Evolutionary conservation across 352 stramenopile genomes (phyloP).

Genomic region (Globisporangium radiosum): DNA sequence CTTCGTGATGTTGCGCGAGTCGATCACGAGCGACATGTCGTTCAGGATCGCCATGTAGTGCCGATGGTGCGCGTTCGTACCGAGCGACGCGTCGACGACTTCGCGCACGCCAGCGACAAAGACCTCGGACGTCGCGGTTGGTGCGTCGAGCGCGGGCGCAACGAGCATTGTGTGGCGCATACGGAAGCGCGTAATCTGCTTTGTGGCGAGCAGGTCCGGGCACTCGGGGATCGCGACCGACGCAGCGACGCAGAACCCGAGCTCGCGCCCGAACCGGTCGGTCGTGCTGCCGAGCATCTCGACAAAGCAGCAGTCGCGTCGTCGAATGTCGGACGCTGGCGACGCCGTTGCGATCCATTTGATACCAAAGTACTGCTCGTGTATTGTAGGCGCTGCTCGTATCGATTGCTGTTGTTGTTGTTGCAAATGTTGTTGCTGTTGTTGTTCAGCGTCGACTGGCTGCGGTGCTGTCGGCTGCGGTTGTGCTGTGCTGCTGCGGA

Average conservation of each 20-base stretch:
- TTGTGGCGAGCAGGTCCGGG: conserved; percentile 20
- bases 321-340: conserved; percentile 15
- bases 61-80: conserved; percentile 30
- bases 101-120: conserved; percentile 38
- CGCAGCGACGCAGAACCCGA: conserved; percentile 32
- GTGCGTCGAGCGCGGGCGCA: conserved; percentile 19
- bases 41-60: conserved; percentile 41
- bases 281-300: conserved; percentile 45
- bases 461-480: background rate
- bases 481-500: conserved; percentile 10
- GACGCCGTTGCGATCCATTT: conserved; percentile 39
- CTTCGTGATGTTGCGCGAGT: conserved; percentile 42
- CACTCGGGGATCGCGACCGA: conserved; percentile 44
- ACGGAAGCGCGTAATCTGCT: conserved; percentile 29
- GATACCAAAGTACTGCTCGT: conserved; percentile 40
- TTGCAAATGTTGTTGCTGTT: too few species aligned
- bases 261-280: conserved; percentile 26
- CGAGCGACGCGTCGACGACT: conserved; percentile 23
- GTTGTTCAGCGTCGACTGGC: too few species aligned
- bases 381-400: conserved; percentile 4
- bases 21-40: conserved; percentile 49
- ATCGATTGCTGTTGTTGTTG: too few species aligned
- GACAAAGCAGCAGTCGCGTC: conserved; percentile 37
- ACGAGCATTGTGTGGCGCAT: conserved; percentile 47
- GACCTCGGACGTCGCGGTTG: conserved; percentile 34